Conservation (phyloP, 2,329 filamentous ascomycete species). For the Erysiphe pulchra region DNA sequence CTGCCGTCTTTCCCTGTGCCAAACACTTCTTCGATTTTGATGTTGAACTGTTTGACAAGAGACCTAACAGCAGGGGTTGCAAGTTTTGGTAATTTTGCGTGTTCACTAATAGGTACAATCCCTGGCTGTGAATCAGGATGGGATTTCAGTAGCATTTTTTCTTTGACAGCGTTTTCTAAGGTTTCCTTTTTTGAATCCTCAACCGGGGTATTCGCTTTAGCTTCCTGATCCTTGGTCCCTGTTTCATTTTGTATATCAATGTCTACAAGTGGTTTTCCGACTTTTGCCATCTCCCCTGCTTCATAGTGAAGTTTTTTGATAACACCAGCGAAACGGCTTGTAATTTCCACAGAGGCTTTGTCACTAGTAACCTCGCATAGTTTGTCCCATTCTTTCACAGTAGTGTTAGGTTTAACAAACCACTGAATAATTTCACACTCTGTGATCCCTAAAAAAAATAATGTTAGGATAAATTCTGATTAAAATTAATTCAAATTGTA, state of each 20-base stretch:
- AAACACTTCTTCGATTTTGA: constrained; percentile 53
- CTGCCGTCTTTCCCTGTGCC: constrained; percentile 81
- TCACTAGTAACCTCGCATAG: constrained; percentile 97
- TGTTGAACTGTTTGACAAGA: constrained; percentile 50
- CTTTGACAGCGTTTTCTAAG: constrained; percentile 2
- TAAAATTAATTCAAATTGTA: background rate
- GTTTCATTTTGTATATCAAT: constrained; percentile 50
- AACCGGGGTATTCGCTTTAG: constrained; percentile 2
- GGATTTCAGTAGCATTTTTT: background rate
- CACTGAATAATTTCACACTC: constrained; percentile 98
- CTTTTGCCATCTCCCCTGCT: constrained; percentile 84
- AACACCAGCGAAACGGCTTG: constrained; percentile 78
- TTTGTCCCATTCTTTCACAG: constrained; percentile 93
- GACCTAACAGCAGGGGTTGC: constrained; percentile 86
- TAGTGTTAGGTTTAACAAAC: constrained; percentile 90
- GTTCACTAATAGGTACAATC: background rate
- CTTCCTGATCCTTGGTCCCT: constrained; percentile 39
- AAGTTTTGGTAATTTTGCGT: constrained; percentile 25
- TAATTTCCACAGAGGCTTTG: constrained; percentile 80
- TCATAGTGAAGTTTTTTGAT: constrained; percentile 95
- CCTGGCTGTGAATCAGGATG: background rate
- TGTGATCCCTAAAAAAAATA: constrained; percentile 47
- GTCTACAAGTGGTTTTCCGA: constrained; percentile 81
- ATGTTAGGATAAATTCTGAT: constrained; percentile 1
- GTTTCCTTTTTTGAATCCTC: constrained; percentile 6